Percentiles rank a stretch among this genome's conserved stretches.
Evolutionary conservation across 129 eudicot species (phyloP).

Genomic region (Centrapalus pauciflorus): DNA sequence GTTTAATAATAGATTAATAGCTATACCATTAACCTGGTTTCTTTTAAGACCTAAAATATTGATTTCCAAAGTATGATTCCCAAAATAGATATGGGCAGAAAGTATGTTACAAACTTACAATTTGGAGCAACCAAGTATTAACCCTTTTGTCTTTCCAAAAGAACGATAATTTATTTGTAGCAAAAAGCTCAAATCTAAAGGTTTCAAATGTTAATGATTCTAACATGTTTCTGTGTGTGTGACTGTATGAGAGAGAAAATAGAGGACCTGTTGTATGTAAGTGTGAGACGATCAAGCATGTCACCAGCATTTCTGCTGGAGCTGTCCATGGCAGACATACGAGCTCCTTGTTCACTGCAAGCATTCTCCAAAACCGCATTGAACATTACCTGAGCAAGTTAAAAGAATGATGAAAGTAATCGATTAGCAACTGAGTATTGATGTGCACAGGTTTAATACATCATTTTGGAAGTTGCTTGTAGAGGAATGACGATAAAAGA

Average conservation of each 20-base stretch:
- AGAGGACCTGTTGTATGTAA: slow-evolving; percentile 86
- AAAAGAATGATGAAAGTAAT: neutral
- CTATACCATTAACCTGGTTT: too few species aligned
- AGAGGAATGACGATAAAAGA: neutral
- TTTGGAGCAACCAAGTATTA: too few species aligned
- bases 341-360: slow-evolving; percentile 99
- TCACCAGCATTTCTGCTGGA: slow-evolving; percentile 99
- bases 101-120: too few species aligned
- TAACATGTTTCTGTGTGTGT: neutral
- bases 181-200: neutral
- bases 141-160: neutral
- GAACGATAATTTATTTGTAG: neutral
- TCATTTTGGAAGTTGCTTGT: neutral
- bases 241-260: neutral
- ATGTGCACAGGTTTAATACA: neutral
- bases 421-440: neutral
- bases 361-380: slow-evolving; percentile 96
- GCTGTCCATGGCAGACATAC: slow-evolving; percentile 99
- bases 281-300: slow-evolving; percentile 98
- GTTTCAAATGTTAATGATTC: neutral
- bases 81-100: too few species aligned
- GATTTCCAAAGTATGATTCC: too few species aligned
- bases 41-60: too few species aligned
- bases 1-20: too few species aligned
- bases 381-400: slow-evolving; percentile 68